Conservation (phyloP, 2,329 filamentous ascomycete species). For the Aspergillus hortae region DNA sequence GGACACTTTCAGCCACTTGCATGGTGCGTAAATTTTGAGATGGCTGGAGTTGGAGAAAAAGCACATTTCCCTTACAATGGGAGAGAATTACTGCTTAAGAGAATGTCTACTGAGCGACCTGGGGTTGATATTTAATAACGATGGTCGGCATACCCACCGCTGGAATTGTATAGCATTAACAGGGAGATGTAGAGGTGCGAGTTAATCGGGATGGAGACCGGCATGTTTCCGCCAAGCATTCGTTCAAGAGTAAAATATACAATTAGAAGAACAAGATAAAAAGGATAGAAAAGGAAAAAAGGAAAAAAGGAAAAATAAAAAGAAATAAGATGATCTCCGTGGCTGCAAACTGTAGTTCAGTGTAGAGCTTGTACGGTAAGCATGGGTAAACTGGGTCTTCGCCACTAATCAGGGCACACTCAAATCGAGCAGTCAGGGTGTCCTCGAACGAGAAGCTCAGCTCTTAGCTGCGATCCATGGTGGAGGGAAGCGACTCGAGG, state of each 20-base stretch:
- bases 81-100: not conserved
- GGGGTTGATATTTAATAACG: not conserved
- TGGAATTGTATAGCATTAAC: not conserved
- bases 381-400: not conserved
- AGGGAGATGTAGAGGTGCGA: not conserved
- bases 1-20: slow-evolving; percentile 7
- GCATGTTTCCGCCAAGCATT: too few relatives aligned
- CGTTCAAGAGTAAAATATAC: too few relatives aligned
- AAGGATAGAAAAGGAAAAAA: too few relatives aligned
- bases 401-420: not conserved
- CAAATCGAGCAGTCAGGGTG: too few relatives aligned
- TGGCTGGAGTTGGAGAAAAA: not conserved
- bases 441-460: too few relatives aligned
- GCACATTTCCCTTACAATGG: not conserved
- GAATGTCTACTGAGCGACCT: not conserved
- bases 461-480: too few relatives aligned
- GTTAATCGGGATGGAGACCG: too few relatives aligned
- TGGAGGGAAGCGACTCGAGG: too few relatives aligned
- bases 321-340: not conserved
- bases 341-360: not conserved
- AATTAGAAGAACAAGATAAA: too few relatives aligned
- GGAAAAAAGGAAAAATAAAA: not conserved
- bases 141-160: not conserved
- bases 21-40: slow-evolving; percentile 2
- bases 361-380: not conserved